phyloP scores from a whole-genome alignment of 495 filamentous ascomycete species.

The Apiosordaria backusii region DNA sequence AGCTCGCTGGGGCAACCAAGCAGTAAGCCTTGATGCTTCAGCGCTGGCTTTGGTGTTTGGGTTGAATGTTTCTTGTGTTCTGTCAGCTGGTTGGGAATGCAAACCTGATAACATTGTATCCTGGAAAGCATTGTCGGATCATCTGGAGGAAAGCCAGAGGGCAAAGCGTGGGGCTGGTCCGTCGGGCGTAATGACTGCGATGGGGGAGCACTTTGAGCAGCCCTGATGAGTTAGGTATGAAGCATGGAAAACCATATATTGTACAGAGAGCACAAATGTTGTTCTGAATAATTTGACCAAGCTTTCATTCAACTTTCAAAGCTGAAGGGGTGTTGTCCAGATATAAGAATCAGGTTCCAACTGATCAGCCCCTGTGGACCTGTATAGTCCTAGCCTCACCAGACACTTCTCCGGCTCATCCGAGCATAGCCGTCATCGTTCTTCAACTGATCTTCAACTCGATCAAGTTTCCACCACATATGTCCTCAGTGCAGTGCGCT shows the following conservation, averaged over 20 bases:
- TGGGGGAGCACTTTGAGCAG: background rate
- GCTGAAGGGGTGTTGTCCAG: background rate
- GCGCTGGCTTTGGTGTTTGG: background rate
- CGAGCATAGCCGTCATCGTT: background rate
- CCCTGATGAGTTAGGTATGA: background rate
- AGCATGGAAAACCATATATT: background rate
- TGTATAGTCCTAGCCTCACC: background rate
- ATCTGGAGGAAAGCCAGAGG: background rate
- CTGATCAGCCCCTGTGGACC: background rate
- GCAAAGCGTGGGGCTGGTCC: background rate
- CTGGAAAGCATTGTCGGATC: background rate
- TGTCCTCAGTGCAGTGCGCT: background rate
- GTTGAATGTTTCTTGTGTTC: background rate
- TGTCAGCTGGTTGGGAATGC: background rate
- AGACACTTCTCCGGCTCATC: background rate
- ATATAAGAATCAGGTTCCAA: background rate
- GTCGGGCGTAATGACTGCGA: background rate
- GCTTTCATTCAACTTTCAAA: background rate
- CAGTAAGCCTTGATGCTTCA: conserved; percentile 6
- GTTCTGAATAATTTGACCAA: too few species aligned
- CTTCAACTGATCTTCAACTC: background rate
- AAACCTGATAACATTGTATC: background rate
- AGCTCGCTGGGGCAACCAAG: conserved; percentile 7
- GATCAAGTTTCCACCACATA: background rate
- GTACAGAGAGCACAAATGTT: background rate